phyloP scores from a whole-genome alignment of 2,329 filamentous ascomycete species.

The Blastomyces silverae region DNA sequence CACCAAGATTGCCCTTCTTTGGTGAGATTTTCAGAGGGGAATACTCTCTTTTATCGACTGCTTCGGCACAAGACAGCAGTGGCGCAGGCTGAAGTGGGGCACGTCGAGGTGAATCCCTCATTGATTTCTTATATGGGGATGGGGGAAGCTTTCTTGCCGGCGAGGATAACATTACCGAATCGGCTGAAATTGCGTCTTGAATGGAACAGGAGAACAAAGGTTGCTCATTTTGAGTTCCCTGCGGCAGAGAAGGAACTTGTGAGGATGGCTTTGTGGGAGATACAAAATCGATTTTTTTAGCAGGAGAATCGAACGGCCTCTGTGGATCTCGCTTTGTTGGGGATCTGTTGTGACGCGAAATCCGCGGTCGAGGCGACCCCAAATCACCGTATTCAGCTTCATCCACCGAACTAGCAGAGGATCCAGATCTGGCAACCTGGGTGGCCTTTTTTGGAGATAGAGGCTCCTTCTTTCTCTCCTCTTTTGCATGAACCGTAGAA shows the following conservation, averaged over 20 bases:
- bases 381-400: slow-evolving; percentile 40
- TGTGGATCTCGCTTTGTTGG: slow-evolving; percentile 30
- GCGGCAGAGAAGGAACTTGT: too few species aligned
- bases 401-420: slow-evolving; percentile 31
- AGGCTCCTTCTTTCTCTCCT: slow-evolving; percentile 29
- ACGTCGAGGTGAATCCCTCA: slow-evolving; percentile 39
- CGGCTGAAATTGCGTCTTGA: slow-evolving; percentile 25
- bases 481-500: slow-evolving; percentile 19
- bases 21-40: slow-evolving; percentile 42
- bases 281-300: slow-evolving; percentile 36
- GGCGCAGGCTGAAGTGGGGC: slow-evolving; percentile 27
- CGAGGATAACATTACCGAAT: slow-evolving; percentile 36
- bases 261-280: slow-evolving; percentile 17
- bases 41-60: slow-evolving; percentile 16
- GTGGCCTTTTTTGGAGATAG: slow-evolving; percentile 46
- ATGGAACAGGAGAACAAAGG: not conserved
- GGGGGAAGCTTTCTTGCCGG: slow-evolving; percentile 41
- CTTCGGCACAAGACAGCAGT: slow-evolving; percentile 20
- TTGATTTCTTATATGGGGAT: slow-evolving; percentile 40
- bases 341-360: slow-evolving; percentile 29
- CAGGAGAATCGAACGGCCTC: slow-evolving; percentile 31
- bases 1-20: slow-evolving; percentile 36
- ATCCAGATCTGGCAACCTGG: slow-evolving; percentile 39
- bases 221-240: not conserved
- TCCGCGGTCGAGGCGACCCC: slow-evolving; percentile 32